Evolutionary conservation across 2,329 filamentous ascomycete species (phyloP), one percentile per base, ranked within the genome.

Genomic region (Colletotrichum spaethianum): DNA sequence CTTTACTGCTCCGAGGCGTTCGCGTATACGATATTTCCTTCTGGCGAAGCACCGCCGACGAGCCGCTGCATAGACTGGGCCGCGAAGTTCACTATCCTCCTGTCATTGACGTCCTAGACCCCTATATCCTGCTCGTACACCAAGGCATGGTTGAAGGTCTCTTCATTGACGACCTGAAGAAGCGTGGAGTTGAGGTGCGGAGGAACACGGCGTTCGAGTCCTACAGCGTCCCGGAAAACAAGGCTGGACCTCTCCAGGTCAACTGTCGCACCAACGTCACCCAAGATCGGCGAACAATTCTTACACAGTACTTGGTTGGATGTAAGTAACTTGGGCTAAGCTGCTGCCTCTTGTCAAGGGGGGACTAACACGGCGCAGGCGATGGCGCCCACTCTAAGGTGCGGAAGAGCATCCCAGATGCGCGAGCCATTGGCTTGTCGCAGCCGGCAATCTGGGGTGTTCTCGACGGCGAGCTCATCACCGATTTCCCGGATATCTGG

Each of bases 101-200:
- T 2, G 83, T 86, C 48, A 88, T 90, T 61, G 88, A 90, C 76
- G 86, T 90, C 14, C 77, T 90, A 63, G 86, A 89, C 73, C 86
- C 87, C 18, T 90, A 88, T 73, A 88, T 90, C 72, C 81, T 90
- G 73, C 83, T 90, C 26, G 87, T 89, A 23, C 93, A 94, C 77
- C 93, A 95, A 80, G 93, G 93, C 59, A 93, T 94, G 88, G 88
- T 94, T 0, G 93, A 94, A 81, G 88, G 89, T 57, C 81, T 93
- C 2, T 91, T 95, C 75, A 88, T 94, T 63, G 86, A 93, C 11
- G 93, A 94, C 76, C 86, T 94, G 80, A 85, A 85, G 74, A 88
- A 90, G 75, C 86, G 92, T 59, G 91, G 91, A 18, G 83, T 90
- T 20, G 85, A 88, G 52, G 91, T 94, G 31, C 86, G 85, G 67